Base-by-base conservation (phyloP, 306 rosid species). In the Datisca glomerata region DNA sequence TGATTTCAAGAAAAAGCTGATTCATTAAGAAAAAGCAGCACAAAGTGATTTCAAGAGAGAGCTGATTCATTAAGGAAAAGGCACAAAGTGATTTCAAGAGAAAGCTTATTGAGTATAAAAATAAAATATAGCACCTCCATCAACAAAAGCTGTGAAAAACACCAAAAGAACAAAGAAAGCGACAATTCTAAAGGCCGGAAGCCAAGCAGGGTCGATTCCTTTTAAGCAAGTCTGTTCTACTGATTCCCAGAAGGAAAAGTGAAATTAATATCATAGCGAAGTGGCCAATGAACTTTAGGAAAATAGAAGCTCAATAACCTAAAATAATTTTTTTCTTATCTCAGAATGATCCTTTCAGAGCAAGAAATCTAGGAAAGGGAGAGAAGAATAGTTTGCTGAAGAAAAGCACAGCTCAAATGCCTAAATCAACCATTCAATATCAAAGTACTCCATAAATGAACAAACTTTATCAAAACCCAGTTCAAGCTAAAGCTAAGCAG, bases 191-290 rank as follows among this genome's bases (percentile, higher is more conserved):
- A 80, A 91, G 22, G 68, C 84, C 53, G 84, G 65, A 3, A 91
- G 55, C 98, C 96, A 91, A 20, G 76, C 85, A 12, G 98, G 98
- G 56, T 84, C 96, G 34, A 91, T 71, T 37, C 78, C 89, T 56
- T 75, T 84, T 9, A 91, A 57, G 43, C 98, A 84, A 29, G 98
- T 84, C 61, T 12, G 36, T 31, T 31, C 39, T 25, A 4, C 8
- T 29, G 37, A 24, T 45, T 14, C 24, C 36, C 27, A 19, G 27
- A 9, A 12, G 7, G n/a, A n/a, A n/a, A n/a, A n/a, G 15, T 25
- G 32, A 13, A 32, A 45, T 22, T 3, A 28, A 46, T 12, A 18
- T 3, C 37, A 17, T 16, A 45, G 28, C 22, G 19, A 37, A 28
- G 28, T 32, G 53, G 32, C 9, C 24, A 18, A 1, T 29, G 5